These are phyloP conservation scores for Bretziella fagacearum DNA, from an alignment of 2,329 filamentous ascomycete genomes.

Conservation along the genomic window DNA sequence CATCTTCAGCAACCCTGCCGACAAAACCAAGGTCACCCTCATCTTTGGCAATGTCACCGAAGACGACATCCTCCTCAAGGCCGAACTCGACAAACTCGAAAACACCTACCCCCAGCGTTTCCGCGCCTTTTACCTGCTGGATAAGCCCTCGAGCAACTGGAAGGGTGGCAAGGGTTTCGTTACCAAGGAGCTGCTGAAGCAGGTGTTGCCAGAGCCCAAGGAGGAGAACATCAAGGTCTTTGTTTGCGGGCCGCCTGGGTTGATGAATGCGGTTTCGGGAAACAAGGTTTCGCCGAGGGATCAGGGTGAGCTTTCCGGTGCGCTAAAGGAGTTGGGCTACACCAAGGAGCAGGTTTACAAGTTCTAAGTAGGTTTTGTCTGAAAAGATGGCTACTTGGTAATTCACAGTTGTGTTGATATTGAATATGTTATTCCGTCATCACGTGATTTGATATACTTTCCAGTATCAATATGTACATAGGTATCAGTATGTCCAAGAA, in stretches of 20 bases:
- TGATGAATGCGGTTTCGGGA: slow-evolving; percentile 89
- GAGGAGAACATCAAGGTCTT: slow-evolving; percentile 88
- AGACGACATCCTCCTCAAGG: slow-evolving; percentile 80
- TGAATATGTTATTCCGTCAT: no score
- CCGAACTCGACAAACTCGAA: slow-evolving; percentile 71
- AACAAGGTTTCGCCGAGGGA: slow-evolving; percentile 81
- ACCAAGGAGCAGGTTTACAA: slow-evolving; percentile 73
- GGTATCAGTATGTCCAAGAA: no score
- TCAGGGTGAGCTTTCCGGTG: slow-evolving; percentile 75
- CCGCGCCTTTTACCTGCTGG: slow-evolving; percentile 84
- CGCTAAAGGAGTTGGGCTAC: slow-evolving; percentile 66
- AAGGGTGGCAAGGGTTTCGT: slow-evolving; percentile 62
- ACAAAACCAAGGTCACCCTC: slow-evolving; percentile 95
- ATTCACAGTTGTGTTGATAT: no score
- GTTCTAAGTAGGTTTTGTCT: slow-evolving; percentile 51
- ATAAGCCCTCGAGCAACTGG: slow-evolving; percentile 69
- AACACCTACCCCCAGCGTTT: slow-evolving; percentile 92
- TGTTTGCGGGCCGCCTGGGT: slow-evolving; percentile 77
- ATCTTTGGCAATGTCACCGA: slow-evolving; percentile 82
- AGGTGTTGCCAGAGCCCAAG: slow-evolving; percentile 83
- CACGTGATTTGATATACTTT: no score
- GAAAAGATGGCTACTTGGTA: no score
- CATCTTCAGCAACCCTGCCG: slow-evolving; percentile 90
- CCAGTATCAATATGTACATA: no score
- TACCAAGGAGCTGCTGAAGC: slow-evolving; percentile 85